Percentiles rank a stretch among this genome's conserved stretches.
These are phyloP conservation scores for Crithidia brevicula DNA, from an alignment of 208 protist species.

Conservation along the genomic window DNA sequence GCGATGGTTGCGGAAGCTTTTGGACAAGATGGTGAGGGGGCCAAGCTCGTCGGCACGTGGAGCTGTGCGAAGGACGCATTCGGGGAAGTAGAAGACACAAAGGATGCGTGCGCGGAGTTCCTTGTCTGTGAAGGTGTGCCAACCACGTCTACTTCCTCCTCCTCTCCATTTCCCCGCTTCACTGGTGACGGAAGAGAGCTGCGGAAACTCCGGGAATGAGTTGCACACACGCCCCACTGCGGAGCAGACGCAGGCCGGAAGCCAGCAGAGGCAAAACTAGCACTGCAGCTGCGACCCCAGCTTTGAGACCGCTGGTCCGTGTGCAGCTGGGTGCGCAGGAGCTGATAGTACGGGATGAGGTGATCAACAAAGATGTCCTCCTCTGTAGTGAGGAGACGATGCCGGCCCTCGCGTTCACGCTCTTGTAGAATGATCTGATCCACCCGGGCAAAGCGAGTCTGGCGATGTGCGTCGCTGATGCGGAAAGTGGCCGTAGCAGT, in stretches of 20 bases:
- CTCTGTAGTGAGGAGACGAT: background rate
- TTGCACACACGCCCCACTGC: background rate
- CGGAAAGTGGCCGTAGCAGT: background rate
- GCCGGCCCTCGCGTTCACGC: background rate
- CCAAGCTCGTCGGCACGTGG: no score
- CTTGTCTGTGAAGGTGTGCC: no score
- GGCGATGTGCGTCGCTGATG: background rate
- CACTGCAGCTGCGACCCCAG: background rate
- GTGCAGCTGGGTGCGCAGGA: background rate
- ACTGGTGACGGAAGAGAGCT: background rate
- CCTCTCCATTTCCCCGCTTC: background rate
- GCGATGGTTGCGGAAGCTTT: no score
- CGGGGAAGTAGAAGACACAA: no score
- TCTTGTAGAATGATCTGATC: constrained; percentile 1
- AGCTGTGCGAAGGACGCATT: no score
- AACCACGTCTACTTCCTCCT: background rate
- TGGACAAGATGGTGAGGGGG: no score
- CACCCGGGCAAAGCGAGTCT: background rate
- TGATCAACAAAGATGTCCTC: constrained; percentile 5
- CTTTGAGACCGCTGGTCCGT: background rate
- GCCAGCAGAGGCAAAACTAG: background rate
- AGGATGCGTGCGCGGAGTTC: no score
- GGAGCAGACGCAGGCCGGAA: background rate
- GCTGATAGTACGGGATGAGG: background rate
- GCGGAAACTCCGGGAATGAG: background rate